Base-by-base conservation (phyloP, 371 early-diverging fungal genomes). In the Mortierella sp. region DNA sequence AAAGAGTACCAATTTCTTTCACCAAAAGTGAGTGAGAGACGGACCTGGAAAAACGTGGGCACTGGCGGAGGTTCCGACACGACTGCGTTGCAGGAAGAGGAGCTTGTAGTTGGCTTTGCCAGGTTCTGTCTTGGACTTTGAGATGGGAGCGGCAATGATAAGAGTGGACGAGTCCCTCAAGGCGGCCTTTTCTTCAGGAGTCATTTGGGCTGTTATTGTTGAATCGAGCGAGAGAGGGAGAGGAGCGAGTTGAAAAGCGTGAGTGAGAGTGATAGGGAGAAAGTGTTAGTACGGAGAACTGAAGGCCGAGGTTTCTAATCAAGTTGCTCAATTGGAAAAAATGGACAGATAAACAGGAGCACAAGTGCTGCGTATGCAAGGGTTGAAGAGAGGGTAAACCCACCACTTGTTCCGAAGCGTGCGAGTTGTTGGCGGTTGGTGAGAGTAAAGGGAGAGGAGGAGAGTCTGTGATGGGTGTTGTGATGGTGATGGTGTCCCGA, bases 71-170 rank as follows among this genome's bases (percentile, higher is more conserved):
- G 89, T 91, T 55, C 93, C 91, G 59, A 84, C 82, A 24, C 89
- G 91, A 80, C 91, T 90, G 72, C 94, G 89, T 77, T 93, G 90
- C 79, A 93, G 85, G 89, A 94, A 88, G 0, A 94, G 83, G 8
- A 94, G 79, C 71, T 89, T 87, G 81, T 92, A 94, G 71, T 92
- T 88, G 16, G 88, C 83, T 5, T 83, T 78, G 57, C 88, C 88
- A 48, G 78, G 74, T 69, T 81, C 69, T 11, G 71, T 74, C 43
- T 77, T 80, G 19, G 81, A 74, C 64, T 79, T 82, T 5, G 88
- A 79, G 40, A 88, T 86, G 26, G 92, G 92, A 4, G 91, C 91
- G 6, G 88, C 91, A 11, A 91, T 88, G 81, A 91, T 91, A 28
- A 92, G 83, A 31, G 80, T 50, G 53, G 84, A 80, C 43, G 84